A percentile compares a stretch with the other conserved stretches of the same genome.
These are phyloP conservation scores for Onygenales sp. DNA, from an alignment of 2,329 filamentous ascomycete species.

Conservation along the genomic window DNA sequence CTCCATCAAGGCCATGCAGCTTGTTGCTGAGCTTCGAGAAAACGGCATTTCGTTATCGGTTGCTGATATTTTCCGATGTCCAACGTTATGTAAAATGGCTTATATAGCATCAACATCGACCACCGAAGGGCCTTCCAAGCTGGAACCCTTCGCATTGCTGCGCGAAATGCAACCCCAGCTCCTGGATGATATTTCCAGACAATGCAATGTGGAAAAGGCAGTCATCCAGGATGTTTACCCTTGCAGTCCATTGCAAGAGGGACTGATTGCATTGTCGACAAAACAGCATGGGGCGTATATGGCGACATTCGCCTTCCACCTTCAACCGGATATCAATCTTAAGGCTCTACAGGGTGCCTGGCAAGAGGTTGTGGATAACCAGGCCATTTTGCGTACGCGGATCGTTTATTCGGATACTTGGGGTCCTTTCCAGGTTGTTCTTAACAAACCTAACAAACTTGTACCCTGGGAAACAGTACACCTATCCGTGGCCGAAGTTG, in stretches of 20 bases:
- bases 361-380: conserved; percentile 35
- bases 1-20: conserved; percentile 39
- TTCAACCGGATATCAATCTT: conserved; percentile 31
- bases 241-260: conserved; percentile 36
- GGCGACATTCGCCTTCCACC: conserved; percentile 35
- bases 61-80: conserved; percentile 34
- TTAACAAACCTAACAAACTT: conserved; percentile 19
- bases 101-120: background rate
- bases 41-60: conserved; percentile 33
- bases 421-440: conserved; percentile 32
- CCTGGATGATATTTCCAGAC: conserved; percentile 14
- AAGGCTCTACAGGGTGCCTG: conserved; percentile 37
- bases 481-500: conserved; percentile 18
- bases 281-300: conserved; percentile 41
- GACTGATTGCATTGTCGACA: conserved; percentile 39
- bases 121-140: background rate
- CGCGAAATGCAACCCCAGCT: background rate
- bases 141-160: background rate
- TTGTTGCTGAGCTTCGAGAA: conserved; percentile 32
- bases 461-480: conserved; percentile 26
- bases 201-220: conserved; percentile 21
- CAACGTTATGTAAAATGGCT: conserved; percentile 33
- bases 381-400: conserved; percentile 42
- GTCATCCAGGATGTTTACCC: conserved; percentile 33
- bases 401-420: conserved; percentile 30